Conservation (phyloP, 2,329 filamentous ascomycete genomes). For the Pestalotiopsis sp. region DNA sequence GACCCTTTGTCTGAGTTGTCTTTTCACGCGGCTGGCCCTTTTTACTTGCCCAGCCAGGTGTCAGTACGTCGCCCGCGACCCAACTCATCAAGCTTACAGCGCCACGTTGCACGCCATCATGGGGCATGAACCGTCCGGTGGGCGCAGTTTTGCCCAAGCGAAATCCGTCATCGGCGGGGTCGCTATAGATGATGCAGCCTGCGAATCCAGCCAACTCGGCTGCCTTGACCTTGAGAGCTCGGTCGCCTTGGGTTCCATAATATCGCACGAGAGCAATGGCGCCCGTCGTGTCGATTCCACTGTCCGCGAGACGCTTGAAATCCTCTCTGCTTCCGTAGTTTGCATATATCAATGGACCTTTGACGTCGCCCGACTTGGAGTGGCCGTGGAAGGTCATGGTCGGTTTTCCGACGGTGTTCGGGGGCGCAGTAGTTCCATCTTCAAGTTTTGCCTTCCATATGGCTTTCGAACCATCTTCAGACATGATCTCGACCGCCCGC, state of each 20-base stretch:
- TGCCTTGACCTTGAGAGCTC: conserved; percentile 83
- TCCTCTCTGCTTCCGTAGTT: conserved; percentile 89
- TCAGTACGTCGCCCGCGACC: conserved; percentile 89
- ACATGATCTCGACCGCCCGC: conserved; percentile 79
- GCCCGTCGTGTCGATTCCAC: conserved; percentile 73
- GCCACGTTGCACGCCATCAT: conserved; percentile 81
- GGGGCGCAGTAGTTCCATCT: conserved; percentile 64
- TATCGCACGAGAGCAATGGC: conserved; percentile 85
- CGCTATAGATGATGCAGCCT: conserved; percentile 90
- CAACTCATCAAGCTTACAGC: conserved; percentile 79
- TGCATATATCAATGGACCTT: conserved; percentile 84
- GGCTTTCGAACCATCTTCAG: conserved; percentile 61
- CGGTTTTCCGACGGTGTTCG: conserved; percentile 65
- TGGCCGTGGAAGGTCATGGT: conserved; percentile 85
- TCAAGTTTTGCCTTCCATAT: conserved; percentile 83
- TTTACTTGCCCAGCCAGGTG: conserved; percentile 81
- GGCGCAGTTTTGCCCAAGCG: conserved; percentile 73
- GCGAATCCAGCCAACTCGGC: conserved; percentile 84
- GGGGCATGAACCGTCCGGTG: conserved; percentile 77
- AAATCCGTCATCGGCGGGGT: conserved; percentile 85
- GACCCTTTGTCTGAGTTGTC: conserved; percentile 69
- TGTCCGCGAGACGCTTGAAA: conserved; percentile 72
- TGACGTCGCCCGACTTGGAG: conserved; percentile 84
- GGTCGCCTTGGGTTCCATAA: conserved; percentile 72
- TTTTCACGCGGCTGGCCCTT: conserved; percentile 67